Base-by-base conservation (phyloP, 2,329 filamentous ascomycete genomes). In the Xylaria sp. region DNA sequence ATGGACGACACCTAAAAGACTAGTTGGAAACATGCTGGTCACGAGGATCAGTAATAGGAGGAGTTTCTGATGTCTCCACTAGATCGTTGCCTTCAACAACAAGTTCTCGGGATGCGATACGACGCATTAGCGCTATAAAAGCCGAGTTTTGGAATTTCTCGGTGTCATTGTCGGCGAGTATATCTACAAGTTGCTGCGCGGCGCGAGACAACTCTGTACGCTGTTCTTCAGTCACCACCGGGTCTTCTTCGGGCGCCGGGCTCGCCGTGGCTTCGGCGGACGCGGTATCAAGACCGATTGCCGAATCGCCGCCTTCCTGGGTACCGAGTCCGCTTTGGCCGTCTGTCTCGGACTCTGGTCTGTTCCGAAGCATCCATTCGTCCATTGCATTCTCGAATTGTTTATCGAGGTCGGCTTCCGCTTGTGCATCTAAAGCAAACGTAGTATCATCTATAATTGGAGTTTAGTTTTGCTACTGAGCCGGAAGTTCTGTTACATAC, bases 101-200 rank as follows among this genome's bases (percentile, higher is more conserved):
- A 13, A 93, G 86, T 77, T 95, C 88, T 57, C 84, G 81, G 71
- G 91, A 87, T 53, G 89, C 84, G 56, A 95, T 85, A 61, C 86
- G 84, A 27, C 90, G 85, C 91, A 96, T 95, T 46, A 96, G 79
- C 3, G 84, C 81, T 0, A 94, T 77, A 71, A 96, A 96, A 60
- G 85, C 85, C 67, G 90, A 93, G 71, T 93, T 86, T 69, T 87
- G 86, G 75, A 95, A 95, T 72, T 94, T 94, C 47, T 87, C 79
- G 57, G 84, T 88, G 60, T 86, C 83, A 67, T 94, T 88, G 68
- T 88, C 80, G 19, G 85, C 81, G 11, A 96, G 85, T 37, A 86
- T 87, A 55, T 89, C 82, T 4, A 95, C 80, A 3, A 96, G 80
- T 60, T 89, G 81, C 15, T 85, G 87, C 4, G 92, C 92, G 1